phyloP scores from a whole-genome alignment of 2,329 filamentous ascomycete species.

The Fusarium bactridioides region DNA sequence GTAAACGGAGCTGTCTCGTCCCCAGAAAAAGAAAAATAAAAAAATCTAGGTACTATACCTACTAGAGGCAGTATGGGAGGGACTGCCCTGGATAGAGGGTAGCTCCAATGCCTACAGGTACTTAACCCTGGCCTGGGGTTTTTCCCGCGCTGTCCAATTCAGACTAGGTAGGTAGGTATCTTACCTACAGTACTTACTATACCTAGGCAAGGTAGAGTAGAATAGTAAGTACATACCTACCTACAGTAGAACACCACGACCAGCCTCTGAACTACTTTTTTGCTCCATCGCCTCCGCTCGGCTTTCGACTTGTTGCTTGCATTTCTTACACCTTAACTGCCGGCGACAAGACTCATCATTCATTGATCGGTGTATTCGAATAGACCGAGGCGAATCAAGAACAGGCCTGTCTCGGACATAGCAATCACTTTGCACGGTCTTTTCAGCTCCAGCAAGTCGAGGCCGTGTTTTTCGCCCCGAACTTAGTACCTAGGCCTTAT shows the following conservation, averaged over 20 bases:
- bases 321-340: background rate
- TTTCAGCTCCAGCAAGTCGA: slow-evolving; percentile 26
- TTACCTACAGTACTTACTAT: too few relatives aligned
- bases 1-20: slow-evolving; percentile 47
- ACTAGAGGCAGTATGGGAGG: slow-evolving; percentile 21
- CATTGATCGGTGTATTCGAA: slow-evolving; percentile 12
- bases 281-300: slow-evolving; percentile 32
- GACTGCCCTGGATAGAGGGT: background rate
- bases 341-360: background rate
- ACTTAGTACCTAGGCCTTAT: slow-evolving; percentile 13
- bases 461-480: slow-evolving; percentile 27
- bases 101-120: slow-evolving; percentile 16
- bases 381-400: background rate
- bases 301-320: slow-evolving; percentile 18
- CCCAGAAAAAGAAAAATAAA: slow-evolving; percentile 35
- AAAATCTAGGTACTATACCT: slow-evolving; percentile 35
- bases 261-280: slow-evolving; percentile 25
- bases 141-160: slow-evolving; percentile 23
- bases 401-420: background rate
- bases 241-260: slow-evolving; percentile 4
- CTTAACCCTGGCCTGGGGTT: slow-evolving; percentile 22
- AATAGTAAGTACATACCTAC: too few relatives aligned
- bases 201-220: background rate
- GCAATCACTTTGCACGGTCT: slow-evolving; percentile 12
- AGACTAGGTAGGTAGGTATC: background rate